A percentile compares a stretch with the other conserved stretches of the same genome.
phyloP scores from a whole-genome alignment of 306 rosid genomes.

The Vigna radiata region DNA sequence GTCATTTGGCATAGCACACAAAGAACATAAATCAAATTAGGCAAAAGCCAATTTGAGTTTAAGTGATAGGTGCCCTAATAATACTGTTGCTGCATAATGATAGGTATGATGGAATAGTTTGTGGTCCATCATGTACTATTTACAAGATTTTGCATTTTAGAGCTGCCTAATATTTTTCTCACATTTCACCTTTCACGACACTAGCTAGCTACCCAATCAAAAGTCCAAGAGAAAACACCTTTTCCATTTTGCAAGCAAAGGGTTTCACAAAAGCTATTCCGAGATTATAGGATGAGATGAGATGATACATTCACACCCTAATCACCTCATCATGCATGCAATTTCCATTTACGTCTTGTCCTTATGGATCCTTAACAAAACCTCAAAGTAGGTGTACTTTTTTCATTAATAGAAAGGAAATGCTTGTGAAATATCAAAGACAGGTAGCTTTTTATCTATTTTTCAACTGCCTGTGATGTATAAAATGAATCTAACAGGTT shows the following conservation, averaged over 20 bases:
- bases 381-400: slow-evolving; percentile 14
- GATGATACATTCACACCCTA: slow-evolving; percentile 13
- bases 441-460: too few relatives aligned
- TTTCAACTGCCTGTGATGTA: not conserved
- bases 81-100: slow-evolving; percentile 25
- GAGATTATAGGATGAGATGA: slow-evolving; percentile 43
- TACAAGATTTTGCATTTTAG: slow-evolving; percentile 45
- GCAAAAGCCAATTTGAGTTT: slow-evolving; percentile 46
- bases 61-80: slow-evolving; percentile 33
- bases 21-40: slow-evolving; percentile 50
- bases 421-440: too few relatives aligned
- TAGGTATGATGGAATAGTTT: slow-evolving; percentile 45
- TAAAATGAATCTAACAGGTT: not conserved
- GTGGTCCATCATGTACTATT: slow-evolving; percentile 43
- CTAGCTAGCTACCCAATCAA: slow-evolving; percentile 37
- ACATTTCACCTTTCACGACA: slow-evolving; percentile 35
- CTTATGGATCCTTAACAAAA: slow-evolving; percentile 25
- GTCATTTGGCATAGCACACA: slow-evolving; percentile 54
- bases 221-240: slow-evolving; percentile 32
- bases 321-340: slow-evolving; percentile 39
- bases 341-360: slow-evolving; percentile 45
- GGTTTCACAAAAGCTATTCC: slow-evolving; percentile 42
- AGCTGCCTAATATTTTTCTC: slow-evolving; percentile 39
- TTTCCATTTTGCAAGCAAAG: slow-evolving; percentile 49
- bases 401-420: too few relatives aligned